Evolutionary conservation across 1,284 basidiomycete species (phyloP).

Genomic region (Malassezia pachydermatis): DNA sequence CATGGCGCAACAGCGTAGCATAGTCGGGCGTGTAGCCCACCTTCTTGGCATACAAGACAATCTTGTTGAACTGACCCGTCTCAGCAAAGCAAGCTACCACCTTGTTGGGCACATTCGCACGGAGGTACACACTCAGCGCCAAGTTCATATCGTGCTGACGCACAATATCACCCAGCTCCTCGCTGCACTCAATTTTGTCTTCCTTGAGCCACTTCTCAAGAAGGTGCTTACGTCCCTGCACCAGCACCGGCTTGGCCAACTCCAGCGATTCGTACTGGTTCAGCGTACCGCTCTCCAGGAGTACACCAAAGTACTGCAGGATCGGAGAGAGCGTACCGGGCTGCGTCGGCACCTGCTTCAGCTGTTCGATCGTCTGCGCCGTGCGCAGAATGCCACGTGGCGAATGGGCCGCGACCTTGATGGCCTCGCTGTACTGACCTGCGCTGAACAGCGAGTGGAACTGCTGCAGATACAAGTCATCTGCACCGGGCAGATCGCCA

Average conservation of each 20-base stretch:
- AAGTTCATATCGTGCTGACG: constrained; percentile 92
- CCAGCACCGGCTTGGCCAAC: constrained; percentile 85
- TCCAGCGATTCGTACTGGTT: constrained; percentile 95
- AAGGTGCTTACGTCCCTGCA: constrained; percentile 92
- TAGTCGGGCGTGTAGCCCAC: constrained; percentile 92
- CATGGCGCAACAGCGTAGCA: constrained; percentile 84
- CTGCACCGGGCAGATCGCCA: constrained; percentile 92
- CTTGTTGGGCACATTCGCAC: constrained; percentile 97
- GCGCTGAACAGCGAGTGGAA: constrained; percentile 85
- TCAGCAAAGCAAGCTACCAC: constrained; percentile 95
- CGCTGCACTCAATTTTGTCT: constrained; percentile 98
- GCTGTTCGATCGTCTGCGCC: constrained; percentile 88
- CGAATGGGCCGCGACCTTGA: constrained; percentile 95
- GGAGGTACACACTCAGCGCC: constrained; percentile 94
- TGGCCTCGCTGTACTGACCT: constrained; percentile 89
- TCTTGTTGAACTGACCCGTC: constrained; percentile 97
- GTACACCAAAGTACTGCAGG: constrained; percentile 93
- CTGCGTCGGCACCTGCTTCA: constrained; percentile 85
- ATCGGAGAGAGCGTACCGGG: constrained; percentile 90
- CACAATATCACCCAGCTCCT: constrained; percentile 96
- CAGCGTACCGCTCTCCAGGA: constrained; percentile 92
- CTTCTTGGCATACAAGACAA: constrained; percentile 94
- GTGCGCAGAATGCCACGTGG: constrained; percentile 93
- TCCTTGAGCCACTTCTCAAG: constrained; percentile 99
- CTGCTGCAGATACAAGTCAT: constrained; percentile 91